Percentiles rank a stretch among this genome's conserved stretches.
Evolutionary conservation across 2,329 filamentous ascomycete species (phyloP).

Genomic region (Colletotrichum magnum): DNA sequence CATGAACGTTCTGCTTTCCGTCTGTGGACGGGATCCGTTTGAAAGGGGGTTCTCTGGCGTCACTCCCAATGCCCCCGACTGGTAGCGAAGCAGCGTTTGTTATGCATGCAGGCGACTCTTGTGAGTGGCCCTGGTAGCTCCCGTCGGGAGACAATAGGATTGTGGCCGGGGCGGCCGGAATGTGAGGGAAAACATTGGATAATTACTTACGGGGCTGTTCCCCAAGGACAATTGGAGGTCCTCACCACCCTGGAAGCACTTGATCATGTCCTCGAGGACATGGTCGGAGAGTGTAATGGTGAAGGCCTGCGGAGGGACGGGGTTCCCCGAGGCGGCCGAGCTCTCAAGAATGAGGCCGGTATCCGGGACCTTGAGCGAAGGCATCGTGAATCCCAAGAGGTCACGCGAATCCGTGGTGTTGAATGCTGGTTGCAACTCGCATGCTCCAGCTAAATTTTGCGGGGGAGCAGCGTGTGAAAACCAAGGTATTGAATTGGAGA

Average conservation of each 20-base stretch:
- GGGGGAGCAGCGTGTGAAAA: not conserved
- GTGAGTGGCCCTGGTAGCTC: not conserved
- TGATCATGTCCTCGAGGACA: conserved; percentile 74
- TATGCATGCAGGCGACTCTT: conserved; percentile 20
- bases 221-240: conserved; percentile 71
- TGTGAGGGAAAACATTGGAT: conserved; percentile 5
- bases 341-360: conserved; percentile 70
- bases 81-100: conserved; percentile 21
- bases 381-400: conserved; percentile 55
- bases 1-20: not conserved
- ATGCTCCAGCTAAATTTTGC: conserved; percentile 29
- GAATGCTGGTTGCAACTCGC: conserved; percentile 27
- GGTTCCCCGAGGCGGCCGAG: conserved; percentile 56
- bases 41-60: not conserved
- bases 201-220: conserved; percentile 68
- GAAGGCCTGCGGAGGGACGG: conserved; percentile 68
- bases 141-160: conserved; percentile 30
- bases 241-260: conserved; percentile 69
- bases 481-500: conserved; percentile 1
- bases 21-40: not conserved
- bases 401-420: conserved; percentile 31
- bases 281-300: conserved; percentile 70
- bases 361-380: conserved; percentile 69
- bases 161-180: conserved; percentile 7
- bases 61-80: conserved; percentile 6